These are phyloP conservation scores for Clohesyomyces aquaticus DNA, from an alignment of 495 filamentous ascomycete genomes.

Conservation along the genomic window DNA sequence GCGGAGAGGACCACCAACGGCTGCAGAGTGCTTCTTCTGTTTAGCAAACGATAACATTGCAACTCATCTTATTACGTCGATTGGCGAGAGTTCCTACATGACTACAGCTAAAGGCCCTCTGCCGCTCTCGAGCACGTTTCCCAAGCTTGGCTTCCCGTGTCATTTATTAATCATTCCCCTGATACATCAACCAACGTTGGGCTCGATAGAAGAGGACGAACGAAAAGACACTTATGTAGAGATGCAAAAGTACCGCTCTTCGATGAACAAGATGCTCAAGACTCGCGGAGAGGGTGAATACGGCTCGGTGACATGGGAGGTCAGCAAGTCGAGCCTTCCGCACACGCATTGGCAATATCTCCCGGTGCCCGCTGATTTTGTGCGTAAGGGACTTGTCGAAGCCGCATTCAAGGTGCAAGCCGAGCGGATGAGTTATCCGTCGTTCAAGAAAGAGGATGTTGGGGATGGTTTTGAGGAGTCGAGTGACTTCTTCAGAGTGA, in stretches of 20 bases:
- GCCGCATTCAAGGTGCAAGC: constrained; percentile 84
- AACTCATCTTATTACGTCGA: constrained; percentile 84
- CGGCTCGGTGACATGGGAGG: constrained; percentile 88
- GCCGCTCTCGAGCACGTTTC: constrained; percentile 66
- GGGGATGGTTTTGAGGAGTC: constrained; percentile 52
- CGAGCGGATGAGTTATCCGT: constrained; percentile 72
- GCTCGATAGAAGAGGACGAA: constrained; percentile 61
- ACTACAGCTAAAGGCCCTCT: constrained; percentile 92
- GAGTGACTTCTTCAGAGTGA: constrained; percentile 82
- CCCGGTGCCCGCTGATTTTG: constrained; percentile 67
- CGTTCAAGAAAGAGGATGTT: constrained; percentile 47
- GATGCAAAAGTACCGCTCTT: constrained; percentile 75
- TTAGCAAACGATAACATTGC: constrained; percentile 79
- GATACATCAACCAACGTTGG: constrained; percentile 70
- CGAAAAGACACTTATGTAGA: constrained; percentile 66
- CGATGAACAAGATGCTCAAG: constrained; percentile 71
- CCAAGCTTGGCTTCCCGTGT: constrained; percentile 71
- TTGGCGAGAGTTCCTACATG: constrained; percentile 82
- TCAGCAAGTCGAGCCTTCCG: constrained; percentile 74
- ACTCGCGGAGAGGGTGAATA: constrained; percentile 56
- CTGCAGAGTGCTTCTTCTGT: constrained; percentile 91
- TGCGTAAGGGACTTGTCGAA: constrained; percentile 71
- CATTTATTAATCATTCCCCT: constrained; percentile 93
- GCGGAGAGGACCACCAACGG: constrained; percentile 66
- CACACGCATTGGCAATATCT: constrained; percentile 96